Evolutionary conservation across 2,329 filamentous ascomycete genomes (phyloP), one percentile per base, ranked within the genome.

Genomic region (Pyrenophora graminea): DNA sequence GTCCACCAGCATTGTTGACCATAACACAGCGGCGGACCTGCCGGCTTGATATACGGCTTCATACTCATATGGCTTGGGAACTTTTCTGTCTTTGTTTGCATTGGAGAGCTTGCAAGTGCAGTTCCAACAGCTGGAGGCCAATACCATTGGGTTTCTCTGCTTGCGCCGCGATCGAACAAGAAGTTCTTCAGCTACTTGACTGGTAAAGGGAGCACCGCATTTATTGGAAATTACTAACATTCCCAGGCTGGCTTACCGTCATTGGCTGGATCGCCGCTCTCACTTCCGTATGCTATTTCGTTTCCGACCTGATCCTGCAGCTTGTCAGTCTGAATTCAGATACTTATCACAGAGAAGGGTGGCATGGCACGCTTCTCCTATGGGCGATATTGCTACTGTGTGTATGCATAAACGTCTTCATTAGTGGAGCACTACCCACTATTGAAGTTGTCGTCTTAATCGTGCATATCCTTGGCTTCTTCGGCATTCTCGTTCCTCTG

Each of bases 391-490:
- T 77, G 1, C 32, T 73, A 1, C 61, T 79, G 4, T 71, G 73
- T 10, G 64, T 78, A 4, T 65, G 69, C 19, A 74, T 80, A 56
- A 83, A 83, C 60, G 74, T 76, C 2, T 72, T 80, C 23, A 68
- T 77, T 12, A 79, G 77, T 6, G 73, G 72, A 3, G 64, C 76
- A 3, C 67, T 83, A 2, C 80, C 80, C 0, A 66, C 74, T 1
- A 71, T 81, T 37, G 81, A 84, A 61, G 76, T 77, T 1, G 56
- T 78, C 12, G 72, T 80, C 18, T 65, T 82, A 6, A 72, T 80
- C 21, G 59, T 82, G 3, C 80, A 83, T 49, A 68, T 82, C n/a
- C 61, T 78, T 12, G 80, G 80, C 3, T 79, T 82, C 61, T 79
- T 82, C 49, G 80, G 75, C 0, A 78, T 82, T 47, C 64, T 83